Percentiles rank a stretch among this genome's conserved stretches.
phyloP scores from a whole-genome alignment of 2,329 filamentous ascomycete species.

The Leptographium galeiforme region DNA sequence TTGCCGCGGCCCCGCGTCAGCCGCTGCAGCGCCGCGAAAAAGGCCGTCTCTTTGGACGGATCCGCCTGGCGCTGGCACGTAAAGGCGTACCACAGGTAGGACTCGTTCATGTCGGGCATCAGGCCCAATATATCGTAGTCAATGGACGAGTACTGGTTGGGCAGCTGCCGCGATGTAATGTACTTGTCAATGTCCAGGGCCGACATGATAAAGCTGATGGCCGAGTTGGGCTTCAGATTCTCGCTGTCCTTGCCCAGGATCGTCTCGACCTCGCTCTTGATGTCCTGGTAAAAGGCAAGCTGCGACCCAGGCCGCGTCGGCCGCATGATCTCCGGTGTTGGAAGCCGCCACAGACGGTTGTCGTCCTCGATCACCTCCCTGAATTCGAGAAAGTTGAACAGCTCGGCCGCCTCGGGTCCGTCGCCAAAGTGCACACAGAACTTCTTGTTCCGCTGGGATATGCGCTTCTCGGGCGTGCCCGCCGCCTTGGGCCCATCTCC shows the following conservation, averaged over 20 bases:
- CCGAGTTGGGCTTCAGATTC: constrained; percentile 15
- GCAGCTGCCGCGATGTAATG: background rate
- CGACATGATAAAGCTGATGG: constrained; percentile 10
- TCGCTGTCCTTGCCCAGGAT: constrained; percentile 17
- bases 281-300: constrained; percentile 35
- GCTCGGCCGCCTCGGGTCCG: constrained; percentile 27
- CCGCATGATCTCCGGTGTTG: constrained; percentile 22
- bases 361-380: constrained; percentile 25
- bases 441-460: constrained; percentile 43
- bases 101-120: constrained; percentile 12
- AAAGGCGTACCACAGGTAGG: constrained; percentile 16
- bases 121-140: constrained; percentile 15
- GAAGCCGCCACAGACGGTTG: constrained; percentile 25
- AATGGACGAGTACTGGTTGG: background rate
- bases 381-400: constrained; percentile 38
- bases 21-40: constrained; percentile 10
- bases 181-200: constrained; percentile 11
- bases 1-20: constrained; percentile 12
- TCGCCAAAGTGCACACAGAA: constrained; percentile 39
- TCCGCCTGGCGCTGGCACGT: constrained; percentile 13
- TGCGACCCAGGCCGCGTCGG: constrained; percentile 25
- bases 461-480: constrained; percentile 18
- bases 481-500: constrained; percentile 18
- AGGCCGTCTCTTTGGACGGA: constrained; percentile 7
- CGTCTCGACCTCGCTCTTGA: constrained; percentile 32